A percentile compares a stretch with the other conserved stretches of the same genome.
phyloP scores from a whole-genome alignment of 768 basidiomycete genomes.

The Tulasnella sp. region DNA sequence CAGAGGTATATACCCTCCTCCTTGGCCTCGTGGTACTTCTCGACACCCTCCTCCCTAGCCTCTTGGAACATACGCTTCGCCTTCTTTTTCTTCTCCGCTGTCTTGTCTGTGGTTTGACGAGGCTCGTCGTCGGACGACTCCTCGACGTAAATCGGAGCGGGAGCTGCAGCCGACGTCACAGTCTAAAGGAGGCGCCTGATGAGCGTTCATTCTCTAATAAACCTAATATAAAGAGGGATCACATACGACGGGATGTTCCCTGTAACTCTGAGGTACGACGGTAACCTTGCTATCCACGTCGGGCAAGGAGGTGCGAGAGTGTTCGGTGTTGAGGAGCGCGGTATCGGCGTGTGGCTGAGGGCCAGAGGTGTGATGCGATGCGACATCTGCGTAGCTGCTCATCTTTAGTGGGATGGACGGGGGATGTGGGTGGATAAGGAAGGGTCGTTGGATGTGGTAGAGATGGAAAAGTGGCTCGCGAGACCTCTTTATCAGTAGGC shows the following conservation, averaged over 20 bases:
- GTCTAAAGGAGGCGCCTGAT: too few relatives aligned
- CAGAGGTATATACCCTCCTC: constrained; percentile 46
- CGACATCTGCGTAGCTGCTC: constrained; percentile 52
- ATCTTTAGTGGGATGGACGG: not conserved
- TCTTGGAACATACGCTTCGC: not conserved
- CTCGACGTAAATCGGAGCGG: too few relatives aligned
- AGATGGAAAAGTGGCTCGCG: too few relatives aligned
- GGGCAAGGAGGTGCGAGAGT: constrained; percentile 31
- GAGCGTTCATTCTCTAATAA: not conserved
- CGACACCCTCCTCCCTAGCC: constrained; percentile 24
- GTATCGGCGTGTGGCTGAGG: constrained; percentile 57
- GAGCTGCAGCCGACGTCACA: too few relatives aligned
- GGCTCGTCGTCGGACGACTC: too few relatives aligned
- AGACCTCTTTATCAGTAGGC: too few relatives aligned
- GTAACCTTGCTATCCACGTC: constrained; percentile 41
- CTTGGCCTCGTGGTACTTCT: constrained; percentile 34
- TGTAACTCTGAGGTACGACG: constrained; percentile 43
- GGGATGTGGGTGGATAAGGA: too few relatives aligned
- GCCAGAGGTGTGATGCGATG: constrained; percentile 47
- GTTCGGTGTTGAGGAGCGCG: constrained; percentile 44
- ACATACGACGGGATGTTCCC: constrained; percentile 36
- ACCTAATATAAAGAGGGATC: not conserved
- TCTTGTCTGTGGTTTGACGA: too few relatives aligned
- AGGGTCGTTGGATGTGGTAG: too few relatives aligned
- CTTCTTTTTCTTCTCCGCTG: too few relatives aligned